These are phyloP conservation scores for Eutrema heterophyllum DNA, from an alignment of 345 rosid species.

Conservation along the genomic window DNA sequence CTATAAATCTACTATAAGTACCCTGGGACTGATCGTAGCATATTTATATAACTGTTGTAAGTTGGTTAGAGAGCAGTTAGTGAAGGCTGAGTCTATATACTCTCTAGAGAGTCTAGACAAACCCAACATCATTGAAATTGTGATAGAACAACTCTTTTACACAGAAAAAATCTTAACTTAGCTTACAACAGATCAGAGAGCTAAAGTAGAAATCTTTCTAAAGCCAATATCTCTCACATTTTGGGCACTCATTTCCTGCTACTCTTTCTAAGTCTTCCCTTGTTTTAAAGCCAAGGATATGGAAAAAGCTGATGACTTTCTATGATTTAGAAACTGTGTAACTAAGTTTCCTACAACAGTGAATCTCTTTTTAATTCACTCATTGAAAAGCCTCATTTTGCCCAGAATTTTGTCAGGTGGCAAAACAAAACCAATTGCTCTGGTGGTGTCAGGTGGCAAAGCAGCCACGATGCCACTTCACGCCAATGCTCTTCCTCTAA, in stretches of 20 bases:
- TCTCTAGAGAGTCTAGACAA: not conserved
- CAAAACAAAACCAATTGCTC: constrained; percentile 9
- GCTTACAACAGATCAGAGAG: not conserved
- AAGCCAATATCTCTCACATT: not conserved
- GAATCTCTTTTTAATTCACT: not conserved
- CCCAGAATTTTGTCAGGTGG: not conserved
- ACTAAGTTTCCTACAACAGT: not conserved
- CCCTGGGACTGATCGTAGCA: not conserved
- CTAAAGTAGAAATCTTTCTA: not conserved
- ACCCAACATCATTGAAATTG: not conserved
- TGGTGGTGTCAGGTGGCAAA: constrained; percentile 24
- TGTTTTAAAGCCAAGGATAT: not conserved
- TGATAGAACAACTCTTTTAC: not conserved
- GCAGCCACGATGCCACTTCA: constrained; percentile 13
- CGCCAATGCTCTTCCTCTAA: constrained; percentile 20
- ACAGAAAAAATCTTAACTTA: not conserved
- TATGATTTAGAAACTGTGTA: not conserved
- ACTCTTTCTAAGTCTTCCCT: not conserved
- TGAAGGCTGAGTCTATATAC: not conserved
- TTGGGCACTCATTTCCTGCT: not conserved
- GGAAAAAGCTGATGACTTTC: not conserved
- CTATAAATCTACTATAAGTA: not conserved
- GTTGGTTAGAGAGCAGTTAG: not conserved
- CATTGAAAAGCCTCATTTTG: not conserved
- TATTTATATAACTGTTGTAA: not conserved